Base-by-base conservation (phyloP, 2,329 filamentous ascomycete species). In the Xylaria sp. region DNA sequence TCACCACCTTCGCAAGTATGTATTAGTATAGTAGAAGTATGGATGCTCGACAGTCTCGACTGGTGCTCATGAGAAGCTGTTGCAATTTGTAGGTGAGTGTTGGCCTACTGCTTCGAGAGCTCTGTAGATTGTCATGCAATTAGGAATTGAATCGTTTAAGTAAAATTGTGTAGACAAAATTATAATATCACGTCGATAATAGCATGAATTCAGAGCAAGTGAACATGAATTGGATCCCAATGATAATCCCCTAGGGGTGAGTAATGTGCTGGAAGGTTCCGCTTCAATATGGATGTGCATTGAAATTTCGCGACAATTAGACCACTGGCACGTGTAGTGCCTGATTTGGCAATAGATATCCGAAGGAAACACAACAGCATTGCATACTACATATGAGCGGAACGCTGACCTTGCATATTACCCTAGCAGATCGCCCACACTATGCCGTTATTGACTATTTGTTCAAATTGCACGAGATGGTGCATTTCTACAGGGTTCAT, bases 301-400 rank as follows among this genome's bases (percentile, higher is more conserved):
- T 32, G 35, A 35, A 37, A 23, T 27, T 35, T 27, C 51, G 57
- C 58, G 51, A 59, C 59, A 66, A 29, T 47, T 63, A 27, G 16
- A 55, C 66, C 23, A 69, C 35, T 59, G 62, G 66, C 66, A 69
- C 66, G 63, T 57, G 37, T 63, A 48, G 47, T 47, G 16, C 64
- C 67, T 42, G 42, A 69, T 67, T 37, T 57, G 42, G 67, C 23
- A 69, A 61, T 40, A 35, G 44, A 69, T 66, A 54, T 53, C 60
- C 67, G 32, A 6, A 32, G 67, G 44, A 51, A 35, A 35, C 27
- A 50, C 50, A 59, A 54, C 23, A 51, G 37, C 37, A 60, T 35
- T 58, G 32, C 61, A 65, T 51, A 25, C 29, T 37, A 47, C 61
- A 65, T 51, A 25, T 37, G 37, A 47, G 25, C 50, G 60, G 32